A percentile compares a stretch with the other conserved stretches of the same genome.
These are phyloP conservation scores for Inonotus hispidus DNA, from an alignment of 1,284 basidiomycete genomes.

Conservation along the genomic window DNA sequence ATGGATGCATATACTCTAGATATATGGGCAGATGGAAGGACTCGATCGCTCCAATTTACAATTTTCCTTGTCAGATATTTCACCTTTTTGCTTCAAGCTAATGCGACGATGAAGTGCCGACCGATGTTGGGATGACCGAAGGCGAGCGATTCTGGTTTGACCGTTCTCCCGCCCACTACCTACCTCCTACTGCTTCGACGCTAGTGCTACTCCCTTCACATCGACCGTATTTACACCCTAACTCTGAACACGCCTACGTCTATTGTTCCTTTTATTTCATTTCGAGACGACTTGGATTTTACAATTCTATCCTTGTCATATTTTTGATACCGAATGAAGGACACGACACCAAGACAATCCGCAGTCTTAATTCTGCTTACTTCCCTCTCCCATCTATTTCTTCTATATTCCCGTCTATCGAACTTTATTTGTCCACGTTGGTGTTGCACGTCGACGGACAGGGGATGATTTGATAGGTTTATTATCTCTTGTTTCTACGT, in stretches of 20 bases:
- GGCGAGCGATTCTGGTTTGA: neutral
- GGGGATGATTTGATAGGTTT: neutral
- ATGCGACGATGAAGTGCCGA: neutral
- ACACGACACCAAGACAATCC: neutral
- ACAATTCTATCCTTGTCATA: neutral
- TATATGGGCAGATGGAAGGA: neutral
- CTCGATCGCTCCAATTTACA: neutral
- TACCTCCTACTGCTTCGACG: no score
- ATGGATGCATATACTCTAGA: neutral
- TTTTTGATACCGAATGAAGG: constrained; percentile 1
- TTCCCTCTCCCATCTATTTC: neutral
- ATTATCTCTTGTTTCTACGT: neutral
- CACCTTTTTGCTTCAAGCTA: neutral
- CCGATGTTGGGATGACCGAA: neutral
- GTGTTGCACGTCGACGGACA: neutral
- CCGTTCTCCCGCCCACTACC: neutral
- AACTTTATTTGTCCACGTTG: neutral
- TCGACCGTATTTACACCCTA: neutral
- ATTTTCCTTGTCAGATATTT: neutral
- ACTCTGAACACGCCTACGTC: neutral
- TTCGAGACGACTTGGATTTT: neutral
- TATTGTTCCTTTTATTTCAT: neutral
- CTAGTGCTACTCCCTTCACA: neutral
- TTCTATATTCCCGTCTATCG: neutral
- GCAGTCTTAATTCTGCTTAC: neutral